Base-by-base conservation (phyloP, 495 filamentous ascomycete genomes). In the Penicillium arizonense region DNA sequence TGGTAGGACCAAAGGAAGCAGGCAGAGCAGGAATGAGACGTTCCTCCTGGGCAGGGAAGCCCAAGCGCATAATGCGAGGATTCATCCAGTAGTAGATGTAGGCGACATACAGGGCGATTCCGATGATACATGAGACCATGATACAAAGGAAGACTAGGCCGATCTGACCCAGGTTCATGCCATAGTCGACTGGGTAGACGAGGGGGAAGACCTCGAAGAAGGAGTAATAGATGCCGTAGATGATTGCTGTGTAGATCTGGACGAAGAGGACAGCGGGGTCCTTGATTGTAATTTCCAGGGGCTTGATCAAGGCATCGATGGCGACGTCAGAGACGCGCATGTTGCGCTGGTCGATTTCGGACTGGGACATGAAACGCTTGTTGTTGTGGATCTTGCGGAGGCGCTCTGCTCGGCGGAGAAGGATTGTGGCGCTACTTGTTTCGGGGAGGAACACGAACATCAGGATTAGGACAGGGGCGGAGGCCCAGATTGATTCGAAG, bases 191-290 rank as follows among this genome's bases (percentile, higher is more conserved):
- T 1, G 77, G 75, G 70, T 87, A 89, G 44, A 89, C 84, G n/a
- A 89, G 68, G 3, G 86, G 85, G 73, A 89, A 88, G 55, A 80
- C 83, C 62, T 88, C 86, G 74, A 88, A 88, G 77, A 86, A 87
- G 56, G 73, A 78, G 66, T 87, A 87, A 68, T 81, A 87, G 67
- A 87, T 87, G 26, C 77, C 82, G 67, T 87, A 86, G 52, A 82
- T 78, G 47, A 88, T 73, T 14, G 80, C 77, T 1, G 80, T 83
- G 67, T 87, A 88, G 42, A 79, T 47, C 55, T 83, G 78, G 0
- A 81, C 76, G 72, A 87, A 88, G 7, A 79, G 70, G 14, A 88
- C 78, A 42, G 80, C 77, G 0, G 83, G 81, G 51, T 88, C 83
- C 52, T 80, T 78, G 60, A 87, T 56, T 14, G 81, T 82, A 55